Evolutionary conservation across 2,329 filamentous ascomycete genomes (phyloP).

Genomic region (Pseudocercospora fijiensis): DNA sequence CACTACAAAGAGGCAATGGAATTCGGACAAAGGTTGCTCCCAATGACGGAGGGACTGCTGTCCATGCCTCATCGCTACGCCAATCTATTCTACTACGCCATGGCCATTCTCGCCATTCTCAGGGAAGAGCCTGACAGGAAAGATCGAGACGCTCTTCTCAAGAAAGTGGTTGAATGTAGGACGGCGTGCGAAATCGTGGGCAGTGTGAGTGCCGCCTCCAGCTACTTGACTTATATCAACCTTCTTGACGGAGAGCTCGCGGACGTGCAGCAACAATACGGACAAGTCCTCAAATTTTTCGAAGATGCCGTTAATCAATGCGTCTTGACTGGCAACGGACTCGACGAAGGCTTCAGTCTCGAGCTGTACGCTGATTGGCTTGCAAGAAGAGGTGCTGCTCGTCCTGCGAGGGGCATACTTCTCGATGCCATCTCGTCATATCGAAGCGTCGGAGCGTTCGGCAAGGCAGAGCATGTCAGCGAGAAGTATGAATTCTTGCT

Average conservation of each 20-base stretch:
- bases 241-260: slow-evolving; percentile 67
- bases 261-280: slow-evolving; percentile 50
- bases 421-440: slow-evolving; percentile 68
- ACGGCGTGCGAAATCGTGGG: slow-evolving; percentile 65
- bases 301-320: slow-evolving; percentile 72
- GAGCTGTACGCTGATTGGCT: slow-evolving; percentile 73
- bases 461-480: slow-evolving; percentile 67
- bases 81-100: slow-evolving; percentile 45
- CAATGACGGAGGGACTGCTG: slow-evolving; percentile 46
- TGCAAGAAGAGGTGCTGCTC: slow-evolving; percentile 61
- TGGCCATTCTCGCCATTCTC: slow-evolving; percentile 44
- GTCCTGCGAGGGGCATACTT: slow-evolving; percentile 68
- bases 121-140: slow-evolving; percentile 36
- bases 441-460: slow-evolving; percentile 66
- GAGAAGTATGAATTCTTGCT: slow-evolving; percentile 67
- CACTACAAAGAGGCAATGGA: slow-evolving; percentile 44
- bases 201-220: slow-evolving; percentile 60
- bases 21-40: slow-evolving; percentile 45
- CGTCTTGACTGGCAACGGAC: slow-evolving; percentile 62
- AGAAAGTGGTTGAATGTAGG: slow-evolving; percentile 56
- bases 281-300: slow-evolving; percentile 61
- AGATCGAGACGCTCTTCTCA: slow-evolving; percentile 47
- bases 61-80: slow-evolving; percentile 46
- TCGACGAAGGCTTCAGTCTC: slow-evolving; percentile 72
- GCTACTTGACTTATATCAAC: slow-evolving; percentile 69